phyloP scores from a whole-genome alignment of 2,329 filamentous ascomycete genomes.

The Clathrospora elynae region DNA sequence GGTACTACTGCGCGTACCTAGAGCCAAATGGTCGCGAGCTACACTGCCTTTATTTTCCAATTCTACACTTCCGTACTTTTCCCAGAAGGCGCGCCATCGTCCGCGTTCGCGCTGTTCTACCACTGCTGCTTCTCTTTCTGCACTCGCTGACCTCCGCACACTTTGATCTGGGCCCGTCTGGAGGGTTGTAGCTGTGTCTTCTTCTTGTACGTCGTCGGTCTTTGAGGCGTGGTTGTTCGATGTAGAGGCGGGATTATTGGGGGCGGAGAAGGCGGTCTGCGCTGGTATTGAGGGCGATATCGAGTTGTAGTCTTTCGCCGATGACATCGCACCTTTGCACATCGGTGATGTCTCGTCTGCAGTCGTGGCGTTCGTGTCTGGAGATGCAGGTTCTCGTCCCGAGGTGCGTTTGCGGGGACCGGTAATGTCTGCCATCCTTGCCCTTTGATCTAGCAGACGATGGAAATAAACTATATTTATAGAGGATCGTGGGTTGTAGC shows the following conservation, averaged over 20 bases:
- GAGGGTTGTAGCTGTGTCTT: slow-evolving; percentile 1
- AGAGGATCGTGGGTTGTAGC: no score
- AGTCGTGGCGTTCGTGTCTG: slow-evolving; percentile 4
- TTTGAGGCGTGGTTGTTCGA: neutral
- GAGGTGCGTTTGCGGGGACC: slow-evolving; percentile 21
- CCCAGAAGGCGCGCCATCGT: slow-evolving; percentile 62
- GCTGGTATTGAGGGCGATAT: slow-evolving; percentile 23
- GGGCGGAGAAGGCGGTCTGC: slow-evolving; percentile 2
- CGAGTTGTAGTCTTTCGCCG: slow-evolving; percentile 28
- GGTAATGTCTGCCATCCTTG: slow-evolving; percentile 4
- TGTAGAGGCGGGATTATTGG: neutral
- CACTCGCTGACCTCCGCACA: slow-evolving; percentile 14
- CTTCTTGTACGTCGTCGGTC: neutral
- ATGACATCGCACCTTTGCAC: slow-evolving; percentile 10
- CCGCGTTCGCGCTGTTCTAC: slow-evolving; percentile 31
- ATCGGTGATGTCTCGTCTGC: slow-evolving; percentile 45
- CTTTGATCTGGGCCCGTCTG: neutral
- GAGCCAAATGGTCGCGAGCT: slow-evolving; percentile 78
- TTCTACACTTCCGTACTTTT: slow-evolving; percentile 71
- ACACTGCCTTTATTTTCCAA: slow-evolving; percentile 86
- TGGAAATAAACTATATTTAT: no score
- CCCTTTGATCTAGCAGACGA: no score
- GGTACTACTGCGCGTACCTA: slow-evolving; percentile 61
- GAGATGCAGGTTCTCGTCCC: slow-evolving; percentile 6
- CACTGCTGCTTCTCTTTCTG: slow-evolving; percentile 31